Base-by-base conservation (phyloP, 225 moss, liverwort and hornwort species). In the Rhytidiadelphus loreus region DNA sequence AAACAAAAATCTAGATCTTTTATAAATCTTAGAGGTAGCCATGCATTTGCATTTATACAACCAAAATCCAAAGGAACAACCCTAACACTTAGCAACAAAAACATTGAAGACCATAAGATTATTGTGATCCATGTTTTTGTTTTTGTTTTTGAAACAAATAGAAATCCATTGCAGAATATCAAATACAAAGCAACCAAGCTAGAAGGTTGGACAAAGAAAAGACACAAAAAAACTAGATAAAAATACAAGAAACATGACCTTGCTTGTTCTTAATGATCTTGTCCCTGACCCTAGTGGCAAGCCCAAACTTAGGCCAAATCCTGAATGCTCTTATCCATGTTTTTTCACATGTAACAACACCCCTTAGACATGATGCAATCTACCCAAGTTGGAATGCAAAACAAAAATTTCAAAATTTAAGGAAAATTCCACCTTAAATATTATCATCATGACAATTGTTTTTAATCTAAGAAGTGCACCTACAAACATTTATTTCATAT, bases 31-130 rank as follows among this genome's bases (percentile, higher is more conserved):
- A 43, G 9, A 3, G 43, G 41, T 1, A 1, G 5, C 28, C 3
- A 28, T 25, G 15, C 13, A 24, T 24, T 22, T 39, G 13, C 0
- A 4, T 3, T 39, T 14, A 41, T 0, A 70, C 41, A 24, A 70
- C 25, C 8, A 2, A 70, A 24, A 70, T 41, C 24, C 14, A 14
- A 14, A 25, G 2, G 1, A 2, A 43, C 3, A 24, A 70, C 0
- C 16, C 4, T 43, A 25, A 43, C 0, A 71, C 5, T 9, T 5
- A 71, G 5, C 25, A 3, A 26, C 5, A 26, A 70, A 3, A 24
- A 0, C 2, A 8, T 70, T 25, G 25, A 14, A 0, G 8, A 43
- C 26, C 0, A 3, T 0, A 71, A 71, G 26, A 41, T 43, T n/a
- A 39, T 14, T 8, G 9, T 26, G 3, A 25, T 70, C 43, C 16